A percentile compares a stretch with the other conserved stretches of the same genome.
These are phyloP conservation scores for Pseudocercospora macadamiae DNA, from an alignment of 2,329 filamentous ascomycete genomes.

Conservation along the genomic window DNA sequence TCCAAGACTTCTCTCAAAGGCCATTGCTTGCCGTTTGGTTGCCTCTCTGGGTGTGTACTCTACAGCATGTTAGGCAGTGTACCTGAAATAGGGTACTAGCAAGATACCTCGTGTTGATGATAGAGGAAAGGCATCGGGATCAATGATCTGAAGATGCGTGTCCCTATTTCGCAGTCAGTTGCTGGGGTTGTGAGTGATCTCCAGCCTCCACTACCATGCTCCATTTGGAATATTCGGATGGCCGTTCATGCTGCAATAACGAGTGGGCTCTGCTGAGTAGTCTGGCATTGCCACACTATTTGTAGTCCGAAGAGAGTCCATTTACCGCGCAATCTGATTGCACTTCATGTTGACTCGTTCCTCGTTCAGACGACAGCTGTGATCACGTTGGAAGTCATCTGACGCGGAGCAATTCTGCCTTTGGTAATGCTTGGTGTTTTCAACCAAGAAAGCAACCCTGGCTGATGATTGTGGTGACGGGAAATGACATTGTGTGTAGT, in stretches of 20 bases:
- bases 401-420: too few species aligned
- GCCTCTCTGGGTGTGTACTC: slow-evolving; percentile 34
- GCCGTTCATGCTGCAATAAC: neutral
- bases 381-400: neutral
- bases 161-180: neutral
- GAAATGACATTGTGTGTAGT: too few species aligned
- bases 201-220: neutral
- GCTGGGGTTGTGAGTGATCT: neutral
- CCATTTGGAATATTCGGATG: neutral
- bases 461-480: too few species aligned
- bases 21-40: neutral
- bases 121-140: neutral
- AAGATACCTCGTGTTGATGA: neutral
- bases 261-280: neutral
- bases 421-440: neutral
- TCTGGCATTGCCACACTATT: neutral
- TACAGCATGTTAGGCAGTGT: too few species aligned
- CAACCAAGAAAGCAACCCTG: neutral
- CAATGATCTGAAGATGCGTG: neutral
- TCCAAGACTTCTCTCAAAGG: neutral
- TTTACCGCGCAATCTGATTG: neutral
- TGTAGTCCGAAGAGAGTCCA: neutral
- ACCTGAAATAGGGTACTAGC: too few species aligned
- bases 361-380: neutral
- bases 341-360: neutral